phyloP scores from a whole-genome alignment of 495 filamentous ascomycete genomes.

The Terfezia claveryi region DNA sequence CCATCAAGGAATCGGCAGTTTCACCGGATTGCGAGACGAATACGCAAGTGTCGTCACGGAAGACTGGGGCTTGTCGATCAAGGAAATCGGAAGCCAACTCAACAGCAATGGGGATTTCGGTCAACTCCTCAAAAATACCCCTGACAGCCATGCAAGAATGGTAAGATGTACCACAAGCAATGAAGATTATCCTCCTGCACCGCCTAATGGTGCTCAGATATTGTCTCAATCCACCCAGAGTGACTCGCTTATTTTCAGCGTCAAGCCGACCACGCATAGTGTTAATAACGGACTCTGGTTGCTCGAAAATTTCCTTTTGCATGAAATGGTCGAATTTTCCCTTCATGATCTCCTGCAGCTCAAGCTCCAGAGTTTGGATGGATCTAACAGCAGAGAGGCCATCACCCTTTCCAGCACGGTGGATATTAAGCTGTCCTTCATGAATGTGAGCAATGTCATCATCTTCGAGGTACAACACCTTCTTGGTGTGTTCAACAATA shows the following conservation, averaged over 20 bases:
- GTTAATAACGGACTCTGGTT: slow-evolving; percentile 96
- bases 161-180: slow-evolving; percentile 92
- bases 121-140: slow-evolving; percentile 90
- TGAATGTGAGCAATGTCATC: slow-evolving; percentile 99
- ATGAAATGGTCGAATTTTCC: slow-evolving; percentile 99
- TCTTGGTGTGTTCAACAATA: slow-evolving; percentile 98
- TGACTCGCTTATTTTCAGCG: slow-evolving; percentile 75
- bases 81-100: slow-evolving; percentile 96
- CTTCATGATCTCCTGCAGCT: slow-evolving; percentile 99
- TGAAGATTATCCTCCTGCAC: slow-evolving; percentile 91
- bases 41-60: slow-evolving; percentile 86
- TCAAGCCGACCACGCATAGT: slow-evolving; percentile 98
- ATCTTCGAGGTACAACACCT: slow-evolving; percentile 96
- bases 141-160: slow-evolving; percentile 99
- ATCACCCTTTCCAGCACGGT: slow-evolving; percentile 88
- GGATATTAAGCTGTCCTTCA: slow-evolving; percentile 95
- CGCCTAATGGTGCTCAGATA: slow-evolving; percentile 92
- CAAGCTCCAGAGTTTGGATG: slow-evolving; percentile 93
- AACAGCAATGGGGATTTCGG: slow-evolving; percentile 91
- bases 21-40: slow-evolving; percentile 98
- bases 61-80: slow-evolving; percentile 91
- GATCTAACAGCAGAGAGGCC: slow-evolving; percentile 88
- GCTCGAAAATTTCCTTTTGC: slow-evolving; percentile 99
- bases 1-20: slow-evolving; percentile 96
- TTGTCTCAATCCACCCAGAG: slow-evolving; percentile 79